phyloP scores from a whole-genome alignment of 352 stramenopile genomes.

The Phytopythium ostracodes region DNA sequence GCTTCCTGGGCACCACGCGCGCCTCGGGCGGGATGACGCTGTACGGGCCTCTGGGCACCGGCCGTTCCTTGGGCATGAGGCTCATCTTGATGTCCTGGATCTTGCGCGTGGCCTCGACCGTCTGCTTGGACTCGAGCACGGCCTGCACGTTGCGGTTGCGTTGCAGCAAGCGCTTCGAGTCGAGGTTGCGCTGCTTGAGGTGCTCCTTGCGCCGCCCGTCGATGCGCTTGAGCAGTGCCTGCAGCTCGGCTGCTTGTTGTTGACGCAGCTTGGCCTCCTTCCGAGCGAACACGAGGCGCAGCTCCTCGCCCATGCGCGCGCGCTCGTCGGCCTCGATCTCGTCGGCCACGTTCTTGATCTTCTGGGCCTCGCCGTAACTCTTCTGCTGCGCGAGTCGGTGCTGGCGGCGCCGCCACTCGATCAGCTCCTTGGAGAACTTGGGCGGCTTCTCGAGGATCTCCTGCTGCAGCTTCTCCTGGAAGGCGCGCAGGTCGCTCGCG shows the following conservation, averaged over 20 bases:
- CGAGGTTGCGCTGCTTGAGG: slow-evolving; percentile 89
- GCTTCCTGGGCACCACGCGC: slow-evolving; percentile 70
- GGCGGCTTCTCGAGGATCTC: slow-evolving; percentile 83
- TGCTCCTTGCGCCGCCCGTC: slow-evolving; percentile 93
- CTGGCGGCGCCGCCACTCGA: slow-evolving; percentile 93
- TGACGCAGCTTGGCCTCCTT: slow-evolving; percentile 90
- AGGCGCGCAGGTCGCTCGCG: slow-evolving; percentile 70
- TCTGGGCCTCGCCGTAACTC: slow-evolving; percentile 92
- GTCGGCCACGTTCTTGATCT: slow-evolving; percentile 94
- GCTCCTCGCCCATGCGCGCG: slow-evolving; percentile 83
- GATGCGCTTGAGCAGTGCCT: slow-evolving; percentile 93
- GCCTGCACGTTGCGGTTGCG: slow-evolving; percentile 94
- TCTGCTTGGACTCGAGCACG: slow-evolving; percentile 93
- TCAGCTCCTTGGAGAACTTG: slow-evolving; percentile 93
- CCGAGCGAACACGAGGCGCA: slow-evolving; percentile 66
- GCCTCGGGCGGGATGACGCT: slow-evolving; percentile 78
- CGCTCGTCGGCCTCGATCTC: slow-evolving; percentile 92
- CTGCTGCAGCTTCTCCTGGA: slow-evolving; percentile 87
- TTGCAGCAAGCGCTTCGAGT: slow-evolving; percentile 93
- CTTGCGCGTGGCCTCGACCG: slow-evolving; percentile 64
- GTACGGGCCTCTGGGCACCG: slow-evolving; percentile 39
- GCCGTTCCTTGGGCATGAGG: slow-evolving; percentile 60
- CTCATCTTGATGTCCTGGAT: slow-evolving; percentile 82
- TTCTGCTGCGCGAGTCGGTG: slow-evolving; percentile 93
- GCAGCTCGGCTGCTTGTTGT: slow-evolving; percentile 91